phyloP scores from a whole-genome alignment of 371 early-diverging fungal genomes.

The Lichtheimia ornata region DNA sequence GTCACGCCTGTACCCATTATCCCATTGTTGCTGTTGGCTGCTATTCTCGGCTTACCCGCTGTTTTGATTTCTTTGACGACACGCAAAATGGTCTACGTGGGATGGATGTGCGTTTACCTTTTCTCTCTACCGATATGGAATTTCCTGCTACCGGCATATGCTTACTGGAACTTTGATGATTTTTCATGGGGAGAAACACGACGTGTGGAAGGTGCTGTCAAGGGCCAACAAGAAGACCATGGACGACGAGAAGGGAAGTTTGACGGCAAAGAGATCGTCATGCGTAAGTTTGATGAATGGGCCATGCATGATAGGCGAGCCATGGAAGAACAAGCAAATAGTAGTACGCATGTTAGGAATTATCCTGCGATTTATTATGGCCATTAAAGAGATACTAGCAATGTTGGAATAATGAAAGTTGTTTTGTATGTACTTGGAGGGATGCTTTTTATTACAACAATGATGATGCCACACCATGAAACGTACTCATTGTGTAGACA shows the following conservation, averaged over 20 bases:
- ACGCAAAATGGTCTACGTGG: conserved; percentile 78
- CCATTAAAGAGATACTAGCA: conserved; percentile 16
- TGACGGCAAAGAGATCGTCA: conserved; percentile 48
- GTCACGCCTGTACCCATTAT: conserved; percentile 58
- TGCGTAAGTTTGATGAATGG: conserved; percentile 54
- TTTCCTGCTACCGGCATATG: conserved; percentile 88
- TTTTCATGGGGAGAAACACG: conserved; percentile 97
- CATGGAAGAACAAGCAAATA: conserved; percentile 18
- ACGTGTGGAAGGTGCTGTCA: conserved; percentile 70
- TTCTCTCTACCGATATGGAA: conserved; percentile 92
- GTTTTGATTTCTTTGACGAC: conserved; percentile 85
- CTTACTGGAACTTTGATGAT: conserved; percentile 98
- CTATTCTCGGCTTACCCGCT: conserved; percentile 85
- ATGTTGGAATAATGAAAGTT: not conserved
- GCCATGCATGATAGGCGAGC: conserved; percentile 31
- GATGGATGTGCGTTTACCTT: conserved; percentile 93
- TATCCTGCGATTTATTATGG: conserved; percentile 43
- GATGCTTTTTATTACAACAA: conserved; percentile 1
- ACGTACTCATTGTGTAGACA: no score
- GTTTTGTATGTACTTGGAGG: no score
- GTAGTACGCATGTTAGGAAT: conserved; percentile 19
- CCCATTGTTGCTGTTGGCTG: conserved; percentile 68
- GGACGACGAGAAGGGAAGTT: conserved; percentile 52
- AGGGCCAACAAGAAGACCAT: conserved; percentile 66
- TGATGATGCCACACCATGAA: no score